A percentile compares a stretch with the other conserved stretches of the same genome.
These are phyloP conservation scores for Eutreptiella sp. DNA, from an alignment of 208 protist species.

Conservation along the genomic window DNA sequence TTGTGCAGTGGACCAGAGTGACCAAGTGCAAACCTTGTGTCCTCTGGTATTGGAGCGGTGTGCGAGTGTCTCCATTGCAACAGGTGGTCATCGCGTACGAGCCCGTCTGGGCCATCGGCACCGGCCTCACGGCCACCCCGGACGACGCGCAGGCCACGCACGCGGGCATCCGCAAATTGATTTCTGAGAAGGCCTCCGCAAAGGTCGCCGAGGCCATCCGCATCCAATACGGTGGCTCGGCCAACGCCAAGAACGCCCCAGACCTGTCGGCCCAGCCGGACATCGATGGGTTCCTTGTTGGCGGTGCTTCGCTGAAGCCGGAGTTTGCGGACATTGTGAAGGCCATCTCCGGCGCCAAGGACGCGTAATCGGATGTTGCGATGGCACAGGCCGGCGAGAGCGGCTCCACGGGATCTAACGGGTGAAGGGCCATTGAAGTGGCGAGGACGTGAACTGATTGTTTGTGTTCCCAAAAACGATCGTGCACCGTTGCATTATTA, in stretches of 20 bases:
- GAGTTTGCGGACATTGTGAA: conserved; percentile 19
- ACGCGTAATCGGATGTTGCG: no score
- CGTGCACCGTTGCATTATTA: no score
- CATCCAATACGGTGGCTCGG: conserved; percentile 84
- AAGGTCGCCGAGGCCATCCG: conserved; percentile 43
- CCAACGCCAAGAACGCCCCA: conserved; percentile 53
- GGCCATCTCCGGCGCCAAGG: no score
- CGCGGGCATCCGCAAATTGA: background rate
- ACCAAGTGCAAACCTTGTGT: no score
- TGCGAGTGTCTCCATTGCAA: no score
- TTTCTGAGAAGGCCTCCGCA: background rate
- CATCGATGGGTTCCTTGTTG: conserved; percentile 86
- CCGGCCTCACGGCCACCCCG: conserved; percentile 68
- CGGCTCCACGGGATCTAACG: no score
- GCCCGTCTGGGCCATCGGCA: conserved; percentile 88
- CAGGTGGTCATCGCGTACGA: conserved; percentile 82
- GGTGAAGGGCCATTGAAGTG: no score
- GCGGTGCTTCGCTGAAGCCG: conserved; percentile 70
- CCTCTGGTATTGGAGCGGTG: no score
- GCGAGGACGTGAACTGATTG: no score
- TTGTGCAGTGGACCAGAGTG: no score
- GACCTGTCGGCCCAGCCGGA: conserved; percentile 51
- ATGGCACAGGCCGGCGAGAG: no score
- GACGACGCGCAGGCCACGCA: conserved; percentile 39
- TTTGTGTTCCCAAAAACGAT: no score